Base-by-base conservation (phyloP, 2,329 filamentous ascomycete species). In the Fusarium keratoplasticum region DNA sequence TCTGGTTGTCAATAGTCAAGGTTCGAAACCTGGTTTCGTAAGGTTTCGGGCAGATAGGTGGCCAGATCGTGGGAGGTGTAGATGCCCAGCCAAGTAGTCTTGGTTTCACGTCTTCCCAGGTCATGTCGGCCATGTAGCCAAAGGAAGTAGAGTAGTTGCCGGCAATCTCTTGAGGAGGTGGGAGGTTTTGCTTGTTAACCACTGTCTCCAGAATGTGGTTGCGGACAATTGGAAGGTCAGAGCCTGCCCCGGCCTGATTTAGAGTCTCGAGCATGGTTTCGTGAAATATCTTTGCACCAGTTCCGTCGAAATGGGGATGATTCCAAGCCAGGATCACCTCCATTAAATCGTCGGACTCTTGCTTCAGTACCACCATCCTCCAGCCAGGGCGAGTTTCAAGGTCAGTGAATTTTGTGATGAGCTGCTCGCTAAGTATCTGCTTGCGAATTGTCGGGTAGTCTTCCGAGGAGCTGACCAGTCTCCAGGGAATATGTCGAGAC, bases 401-500 rank as follows among this genome's bases (percentile, higher is more conserved):
- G 22, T 69, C 18, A 3, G 18, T 14, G 22, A 73, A 79, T 18
- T 27, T 63, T 2, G 7, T 63, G 44, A 70, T 50, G n/a, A 76
- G 63, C 20, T 74, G 40, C 6, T 59, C 22, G 13, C 61, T 20
- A 5, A 72, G 20, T 5, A 50, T 35, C 2, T 58, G 16, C 1
- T 61, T 3, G 1, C 71, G 20, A 5, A 20, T 22, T 5, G 57
- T 29, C 4, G 67, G 61, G 22, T 54, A 59, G 54, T 72, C 66
- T 3, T 58, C 61, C 1, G 27, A 14, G 5, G 18, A 10, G 6
- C 35, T 50, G 18, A 70, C 42, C 4, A 31, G n/a, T 36, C 31
- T 57, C 78, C 78, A 79, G 10, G 60, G 16, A 8, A 79, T 59
- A 27, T 76, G 72, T 3, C 70, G 57, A 18, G 61, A 31, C 8